Conservation (phyloP, 139 green algal genomes). For the Coccomyxa sp. region DNA sequence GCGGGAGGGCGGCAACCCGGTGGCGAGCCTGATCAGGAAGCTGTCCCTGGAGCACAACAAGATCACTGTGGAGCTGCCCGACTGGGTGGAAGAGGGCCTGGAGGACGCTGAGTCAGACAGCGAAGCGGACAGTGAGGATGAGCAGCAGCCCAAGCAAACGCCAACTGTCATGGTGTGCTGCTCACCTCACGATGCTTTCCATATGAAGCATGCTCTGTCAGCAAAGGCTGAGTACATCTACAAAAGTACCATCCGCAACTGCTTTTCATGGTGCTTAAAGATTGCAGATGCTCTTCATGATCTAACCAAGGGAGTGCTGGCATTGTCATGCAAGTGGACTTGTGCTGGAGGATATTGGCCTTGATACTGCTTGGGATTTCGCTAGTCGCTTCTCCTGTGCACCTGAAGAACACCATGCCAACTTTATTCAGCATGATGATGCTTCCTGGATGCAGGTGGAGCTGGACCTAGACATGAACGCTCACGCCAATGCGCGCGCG, state of each 20-base stretch:
- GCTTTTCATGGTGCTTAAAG: too few relatives aligned
- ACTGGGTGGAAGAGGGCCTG: constrained; percentile 24
- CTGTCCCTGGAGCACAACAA: not conserved
- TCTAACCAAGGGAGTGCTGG: not conserved
- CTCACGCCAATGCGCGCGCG: constrained; percentile 75
- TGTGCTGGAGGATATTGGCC: too few relatives aligned
- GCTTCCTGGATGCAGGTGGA: too few relatives aligned
- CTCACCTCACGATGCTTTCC: too few relatives aligned
- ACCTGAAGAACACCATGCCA: not conserved
- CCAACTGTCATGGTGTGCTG: too few relatives aligned
- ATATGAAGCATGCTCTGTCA: too few relatives aligned
- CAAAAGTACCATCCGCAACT: too few relatives aligned
- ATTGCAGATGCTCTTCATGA: not conserved
- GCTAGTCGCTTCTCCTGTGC: too few relatives aligned
- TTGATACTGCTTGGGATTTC: too few relatives aligned
- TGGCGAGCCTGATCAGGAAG: constrained; percentile 77
- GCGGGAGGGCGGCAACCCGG: constrained; percentile 81
- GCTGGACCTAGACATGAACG: constrained; percentile 77
- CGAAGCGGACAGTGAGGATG: not conserved
- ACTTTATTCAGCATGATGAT: not conserved
- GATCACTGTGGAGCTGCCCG: not conserved
- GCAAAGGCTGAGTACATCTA: too few relatives aligned
- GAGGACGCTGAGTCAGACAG: not conserved
- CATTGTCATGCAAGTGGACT: not conserved
- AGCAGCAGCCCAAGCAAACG: too few relatives aligned